A percentile compares a stretch with the other conserved stretches of the same genome.
Conservation (phyloP, 2,329 filamentous ascomycete genomes). For the Aspergillus viridinutans region DNA sequence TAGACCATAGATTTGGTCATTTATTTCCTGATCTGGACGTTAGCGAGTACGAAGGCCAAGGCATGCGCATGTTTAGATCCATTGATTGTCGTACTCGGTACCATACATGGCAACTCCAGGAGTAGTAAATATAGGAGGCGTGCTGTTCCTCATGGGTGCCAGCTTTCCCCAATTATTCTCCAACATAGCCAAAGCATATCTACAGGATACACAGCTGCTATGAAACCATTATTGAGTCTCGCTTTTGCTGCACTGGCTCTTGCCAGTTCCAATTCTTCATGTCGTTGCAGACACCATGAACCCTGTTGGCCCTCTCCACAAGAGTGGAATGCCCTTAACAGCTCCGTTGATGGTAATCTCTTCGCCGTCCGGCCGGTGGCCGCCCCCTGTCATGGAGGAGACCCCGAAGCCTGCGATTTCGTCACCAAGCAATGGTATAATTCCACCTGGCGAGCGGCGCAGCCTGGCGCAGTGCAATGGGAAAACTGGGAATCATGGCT, state of each 20-base stretch:
- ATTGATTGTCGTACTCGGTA: not conserved
- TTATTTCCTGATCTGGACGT: not conserved
- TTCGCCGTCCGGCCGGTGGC: conserved; percentile 31
- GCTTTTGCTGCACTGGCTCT: not conserved
- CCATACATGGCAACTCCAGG: not conserved
- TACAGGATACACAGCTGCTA: not conserved
- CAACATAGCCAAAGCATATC: not conserved
- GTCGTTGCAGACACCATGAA: conserved; percentile 26
- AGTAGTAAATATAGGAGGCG: not conserved
- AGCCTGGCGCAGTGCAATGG: conserved; percentile 36
- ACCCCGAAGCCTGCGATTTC: conserved; percentile 13
- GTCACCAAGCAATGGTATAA: conserved; percentile 16
- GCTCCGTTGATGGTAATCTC: conserved; percentile 35
- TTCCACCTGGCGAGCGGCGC: conserved; percentile 34
- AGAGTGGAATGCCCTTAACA: conserved; percentile 36
- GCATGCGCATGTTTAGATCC: not conserved
- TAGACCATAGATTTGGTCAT: not conserved
- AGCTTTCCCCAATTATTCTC: not conserved
- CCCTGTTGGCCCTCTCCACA: conserved; percentile 36
- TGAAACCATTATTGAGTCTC: not conserved
- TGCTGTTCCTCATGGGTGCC: not conserved
- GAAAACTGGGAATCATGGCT: conserved; percentile 41
- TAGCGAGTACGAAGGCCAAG: not conserved
- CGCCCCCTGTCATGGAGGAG: conserved; percentile 18
- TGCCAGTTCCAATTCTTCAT: not conserved